These are phyloP conservation scores for Baudoinia panamericana DNA, from an alignment of 495 filamentous ascomycete species.

Conservation along the genomic window DNA sequence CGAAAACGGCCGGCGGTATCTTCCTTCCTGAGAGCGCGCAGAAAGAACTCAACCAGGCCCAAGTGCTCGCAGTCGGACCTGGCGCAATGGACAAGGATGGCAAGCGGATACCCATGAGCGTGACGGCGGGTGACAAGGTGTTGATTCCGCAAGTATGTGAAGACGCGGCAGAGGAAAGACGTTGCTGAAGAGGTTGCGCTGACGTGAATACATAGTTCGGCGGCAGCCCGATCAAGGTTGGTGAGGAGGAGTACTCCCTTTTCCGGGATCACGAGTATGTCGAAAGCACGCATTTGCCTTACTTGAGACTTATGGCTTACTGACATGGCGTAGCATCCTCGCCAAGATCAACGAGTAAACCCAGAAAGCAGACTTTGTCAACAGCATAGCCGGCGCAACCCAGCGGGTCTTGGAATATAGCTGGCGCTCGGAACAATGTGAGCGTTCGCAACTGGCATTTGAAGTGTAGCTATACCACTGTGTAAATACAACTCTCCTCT, in stretches of 20 bases:
- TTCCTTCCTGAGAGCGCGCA: conserved; percentile 94
- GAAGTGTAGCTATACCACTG: conserved; percentile 7
- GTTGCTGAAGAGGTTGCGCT: no score
- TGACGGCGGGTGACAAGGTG: conserved; percentile 75
- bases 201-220: conserved; percentile 55
- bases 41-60: conserved; percentile 96
- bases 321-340: conserved; percentile 25
- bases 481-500: conserved; percentile 16
- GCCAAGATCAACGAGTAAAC: conserved; percentile 39
- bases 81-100: conserved; percentile 77
- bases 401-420: background rate
- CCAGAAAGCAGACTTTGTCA: conserved; percentile 1
- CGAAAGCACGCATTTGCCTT: background rate
- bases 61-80: conserved; percentile 88
- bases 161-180: conserved; percentile 3
- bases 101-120: conserved; percentile 68
- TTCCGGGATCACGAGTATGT: conserved; percentile 96
- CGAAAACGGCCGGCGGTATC: conserved; percentile 91
- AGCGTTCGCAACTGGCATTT: conserved; percentile 8
- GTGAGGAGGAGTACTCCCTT: conserved; percentile 88
- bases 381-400: conserved; percentile 10
- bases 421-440: conserved; percentile 1
- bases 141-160: conserved; percentile 84
- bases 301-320: background rate
- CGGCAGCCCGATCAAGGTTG: conserved; percentile 90